Base-by-base conservation (phyloP, 2,329 filamentous ascomycete genomes). In the Verticillium dahliae region DNA sequence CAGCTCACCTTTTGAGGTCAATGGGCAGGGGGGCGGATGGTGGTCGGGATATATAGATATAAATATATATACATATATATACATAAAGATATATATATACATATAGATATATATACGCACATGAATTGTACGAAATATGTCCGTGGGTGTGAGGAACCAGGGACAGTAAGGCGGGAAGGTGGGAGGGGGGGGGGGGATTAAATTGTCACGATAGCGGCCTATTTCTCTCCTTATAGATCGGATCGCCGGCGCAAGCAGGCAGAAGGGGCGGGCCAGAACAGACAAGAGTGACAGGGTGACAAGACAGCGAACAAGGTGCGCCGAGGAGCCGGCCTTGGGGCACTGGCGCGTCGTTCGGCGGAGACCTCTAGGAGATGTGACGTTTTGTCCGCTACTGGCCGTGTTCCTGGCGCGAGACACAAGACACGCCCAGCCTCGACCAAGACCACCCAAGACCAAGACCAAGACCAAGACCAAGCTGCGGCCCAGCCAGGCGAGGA, bases 141-240 rank as follows among this genome's bases (percentile, higher is more conserved):
- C 10, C 45, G 18, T 10, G 45, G 7, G 45, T 45, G 18, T 7
- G 45, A 52, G 45, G 45, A 52, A 22, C 45, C 45, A 22, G 45
- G 18, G 18, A 22, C 18, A 22, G 45, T 18, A 37, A 10, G 35
- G 35, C 13, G 9, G 27, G 35, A 37, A 52, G 45, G 45, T 52
- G 18, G 45, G 22, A 52, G 45, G 13, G 45, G 18, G 45, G 18
- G 45, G 18, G 18, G 45, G 45, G 6, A 57, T 37, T 15, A 57
- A 57, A 35, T 34, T 35, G 27, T 38, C 33, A 35, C 55, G 33
- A 57, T 35, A 57, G 55, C 33, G 33, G 11, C 18, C 55, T 18
- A 15, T 57, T 57, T 57, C 34, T 27, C 13, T 31, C 78, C 78
- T 41, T 45, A 41, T 58, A 35, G 31, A 22, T n/a, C 27, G 11